Conservation (phyloP, 192 early-diverging fungal genomes). For the Podila epicladia region DNA sequence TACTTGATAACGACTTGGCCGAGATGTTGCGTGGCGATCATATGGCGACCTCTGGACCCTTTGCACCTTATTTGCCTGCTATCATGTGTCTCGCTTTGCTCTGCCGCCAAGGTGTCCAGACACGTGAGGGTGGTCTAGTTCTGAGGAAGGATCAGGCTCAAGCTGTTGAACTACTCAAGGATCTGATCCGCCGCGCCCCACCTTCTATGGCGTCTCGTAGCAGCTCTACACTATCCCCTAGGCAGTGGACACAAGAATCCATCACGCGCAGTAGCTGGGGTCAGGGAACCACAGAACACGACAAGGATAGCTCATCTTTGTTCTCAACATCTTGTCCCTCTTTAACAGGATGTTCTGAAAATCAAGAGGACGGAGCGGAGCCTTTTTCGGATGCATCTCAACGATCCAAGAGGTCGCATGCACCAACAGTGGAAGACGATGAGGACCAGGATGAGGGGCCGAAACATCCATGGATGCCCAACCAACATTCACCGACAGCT, state of each 20-base stretch:
- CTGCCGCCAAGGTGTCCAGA: conserved; percentile 39
- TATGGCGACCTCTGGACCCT: conserved; percentile 8
- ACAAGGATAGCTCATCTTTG: background rate
- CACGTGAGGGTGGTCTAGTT: conserved; percentile 13
- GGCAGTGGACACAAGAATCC: background rate
- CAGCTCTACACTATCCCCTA: background rate
- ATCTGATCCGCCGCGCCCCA: conserved; percentile 6
- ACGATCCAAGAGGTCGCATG: no score
- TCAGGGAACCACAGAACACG: background rate
- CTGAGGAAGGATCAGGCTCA: conserved; percentile 24
- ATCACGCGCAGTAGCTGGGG: no score
- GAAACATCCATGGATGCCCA: no score
- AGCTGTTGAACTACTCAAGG: conserved; percentile 19
- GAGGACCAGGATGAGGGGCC: no score
- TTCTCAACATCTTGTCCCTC: conserved; percentile 34
- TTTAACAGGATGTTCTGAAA: background rate
- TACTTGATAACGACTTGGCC: conserved; percentile 1
- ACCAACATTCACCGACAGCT: no score
- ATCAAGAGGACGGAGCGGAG: no score
- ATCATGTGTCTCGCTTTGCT: conserved; percentile 31
- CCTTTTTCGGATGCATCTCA: no score
- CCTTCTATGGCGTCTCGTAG: no score
- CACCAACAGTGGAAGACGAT: no score
- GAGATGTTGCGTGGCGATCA: background rate
- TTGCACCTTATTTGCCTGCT: conserved; percentile 32